These are phyloP conservation scores for Metschnikowia similis DNA, from an alignment of 805 yeast species.

Conservation along the genomic window DNA sequence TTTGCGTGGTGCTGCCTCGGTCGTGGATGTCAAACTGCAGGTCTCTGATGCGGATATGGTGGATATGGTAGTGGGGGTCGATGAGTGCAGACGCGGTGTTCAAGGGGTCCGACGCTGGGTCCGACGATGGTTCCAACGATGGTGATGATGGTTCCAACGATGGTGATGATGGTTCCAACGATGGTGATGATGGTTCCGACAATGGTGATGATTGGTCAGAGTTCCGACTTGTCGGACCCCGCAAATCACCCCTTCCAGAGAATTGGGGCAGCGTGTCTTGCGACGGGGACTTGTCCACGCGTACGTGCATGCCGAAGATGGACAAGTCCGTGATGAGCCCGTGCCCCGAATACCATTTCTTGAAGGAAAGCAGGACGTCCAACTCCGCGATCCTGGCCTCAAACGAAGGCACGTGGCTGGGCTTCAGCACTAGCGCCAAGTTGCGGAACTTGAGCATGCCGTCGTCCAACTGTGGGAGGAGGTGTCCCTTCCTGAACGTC, in stretches of 20 bases:
- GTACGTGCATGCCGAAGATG: conserved; percentile 45
- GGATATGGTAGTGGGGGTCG: conserved; percentile 32
- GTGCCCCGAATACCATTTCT: conserved; percentile 53
- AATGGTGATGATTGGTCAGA: too few relatives aligned
- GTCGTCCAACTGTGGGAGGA: conserved; percentile 43
- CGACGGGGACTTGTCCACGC: background rate
- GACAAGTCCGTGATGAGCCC: conserved; percentile 50
- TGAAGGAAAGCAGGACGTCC: conserved; percentile 44
- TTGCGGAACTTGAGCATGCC: conserved; percentile 48
- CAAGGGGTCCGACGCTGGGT: too few relatives aligned
- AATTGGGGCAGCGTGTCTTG: background rate
- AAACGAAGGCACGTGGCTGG: conserved; percentile 18
- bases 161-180: too few relatives aligned
- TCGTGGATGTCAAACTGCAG: conserved; percentile 39
- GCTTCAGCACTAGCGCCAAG: conserved; percentile 18
- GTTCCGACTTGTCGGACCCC: too few relatives aligned
- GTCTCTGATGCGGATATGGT: conserved; percentile 47
- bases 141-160: too few relatives aligned
- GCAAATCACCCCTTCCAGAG: background rate
- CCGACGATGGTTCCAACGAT: too few relatives aligned
- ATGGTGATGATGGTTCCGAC: too few relatives aligned
- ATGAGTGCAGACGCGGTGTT: conserved; percentile 10
- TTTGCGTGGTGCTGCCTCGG: conserved; percentile 33
- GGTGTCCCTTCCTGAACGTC: conserved; percentile 35
- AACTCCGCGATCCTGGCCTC: conserved; percentile 39